A percentile compares a stretch with the other conserved stretches of the same genome.
These are phyloP conservation scores for Balamuthia mandrillaris DNA, from an alignment of 208 protist species.

Conservation along the genomic window DNA sequence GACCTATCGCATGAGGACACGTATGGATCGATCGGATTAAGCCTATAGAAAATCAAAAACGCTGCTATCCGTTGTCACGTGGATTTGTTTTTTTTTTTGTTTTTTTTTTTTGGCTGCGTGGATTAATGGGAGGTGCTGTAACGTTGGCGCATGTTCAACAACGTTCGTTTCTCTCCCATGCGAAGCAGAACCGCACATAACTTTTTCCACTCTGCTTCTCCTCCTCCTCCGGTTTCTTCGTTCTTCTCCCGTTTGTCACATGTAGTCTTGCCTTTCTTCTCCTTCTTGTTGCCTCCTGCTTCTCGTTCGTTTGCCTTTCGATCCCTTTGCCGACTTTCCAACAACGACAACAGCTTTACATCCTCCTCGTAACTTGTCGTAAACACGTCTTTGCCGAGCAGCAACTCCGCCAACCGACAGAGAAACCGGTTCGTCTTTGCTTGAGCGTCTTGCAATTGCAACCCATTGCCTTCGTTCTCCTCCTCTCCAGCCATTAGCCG, in stretches of 20 bases:
- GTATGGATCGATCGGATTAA: too few species aligned
- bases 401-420: not conserved
- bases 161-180: not conserved
- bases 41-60: too few species aligned
- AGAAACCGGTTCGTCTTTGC: not conserved
- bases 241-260: not conserved
- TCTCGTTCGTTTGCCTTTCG: not conserved
- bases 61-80: too few species aligned
- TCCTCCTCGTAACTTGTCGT: not conserved
- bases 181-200: not conserved
- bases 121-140: too few species aligned
- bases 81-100: too few species aligned
- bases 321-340: not conserved
- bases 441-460: too few species aligned
- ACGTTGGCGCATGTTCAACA: not conserved
- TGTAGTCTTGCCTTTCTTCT: not conserved
- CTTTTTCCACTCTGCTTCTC: not conserved
- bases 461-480: not conserved
- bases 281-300: not conserved
- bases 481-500: not conserved
- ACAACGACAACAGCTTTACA: not conserved
- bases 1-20: too few species aligned
- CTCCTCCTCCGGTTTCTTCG: not conserved
- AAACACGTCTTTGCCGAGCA: not conserved
- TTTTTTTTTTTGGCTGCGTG: too few species aligned